phyloP scores from a whole-genome alignment of 495 filamentous ascomycete species.

The Neurospora tetrasperma region DNA sequence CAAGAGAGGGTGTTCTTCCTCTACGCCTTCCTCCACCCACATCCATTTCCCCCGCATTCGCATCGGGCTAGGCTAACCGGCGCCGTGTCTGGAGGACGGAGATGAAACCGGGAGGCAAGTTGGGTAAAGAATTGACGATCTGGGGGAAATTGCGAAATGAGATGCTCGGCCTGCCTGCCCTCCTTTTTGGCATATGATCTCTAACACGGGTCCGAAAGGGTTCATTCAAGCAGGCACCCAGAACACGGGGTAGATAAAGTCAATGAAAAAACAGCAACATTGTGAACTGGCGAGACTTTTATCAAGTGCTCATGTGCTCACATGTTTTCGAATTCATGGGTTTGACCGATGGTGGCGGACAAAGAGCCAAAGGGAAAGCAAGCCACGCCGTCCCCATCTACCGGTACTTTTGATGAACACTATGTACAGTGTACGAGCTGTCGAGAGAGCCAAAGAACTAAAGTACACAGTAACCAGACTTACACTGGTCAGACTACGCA shows the following conservation, averaged over 20 bases:
- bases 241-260: background rate
- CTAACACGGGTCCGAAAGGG: background rate
- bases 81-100: background rate
- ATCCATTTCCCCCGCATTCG: slow-evolving; percentile 20
- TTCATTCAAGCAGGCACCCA: background rate
- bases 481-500: background rate
- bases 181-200: background rate
- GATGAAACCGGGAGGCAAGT: background rate
- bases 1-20: slow-evolving; percentile 15
- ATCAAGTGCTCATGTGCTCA: background rate
- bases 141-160: background rate
- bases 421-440: background rate
- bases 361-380: background rate
- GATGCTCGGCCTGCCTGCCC: background rate
- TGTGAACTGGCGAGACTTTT: background rate
- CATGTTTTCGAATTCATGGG: background rate
- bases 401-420: background rate
- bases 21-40: slow-evolving; percentile 18
- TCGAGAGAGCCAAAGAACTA: background rate
- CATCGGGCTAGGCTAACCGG: slow-evolving; percentile 16
- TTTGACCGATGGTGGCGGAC: background rate
- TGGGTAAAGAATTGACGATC: background rate
- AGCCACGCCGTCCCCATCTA: background rate
- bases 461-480: background rate
- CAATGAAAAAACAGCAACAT: background rate